Evolutionary conservation across 768 basidiomycete species (phyloP), one percentile per base, ranked within the genome.

Genomic region (Serendipita sp.): DNA sequence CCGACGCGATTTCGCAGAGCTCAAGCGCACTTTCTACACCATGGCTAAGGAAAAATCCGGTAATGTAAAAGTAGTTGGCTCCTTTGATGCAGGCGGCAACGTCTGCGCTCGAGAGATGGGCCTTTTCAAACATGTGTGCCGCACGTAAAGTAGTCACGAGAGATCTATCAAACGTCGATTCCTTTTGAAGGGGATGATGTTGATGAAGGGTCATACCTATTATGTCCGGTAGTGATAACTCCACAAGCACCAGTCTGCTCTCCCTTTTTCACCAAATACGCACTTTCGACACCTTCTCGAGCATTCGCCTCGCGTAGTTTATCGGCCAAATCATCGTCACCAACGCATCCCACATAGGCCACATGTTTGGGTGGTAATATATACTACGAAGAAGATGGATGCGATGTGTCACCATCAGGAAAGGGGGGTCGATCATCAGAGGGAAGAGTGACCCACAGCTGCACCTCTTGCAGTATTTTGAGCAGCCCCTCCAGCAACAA

Each of bases 381-480:
- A 73, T 97, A 99, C 95, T 98, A 71, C 5, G n/a, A 10, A 3
- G 13, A 41, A 45, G n/a, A 58, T 53, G 53, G 24, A 37, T 56
- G 8, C n/a, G 18, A 18, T 18, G 5, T 18, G 48, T 18, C 30
- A 32, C n/a, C 2, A 2, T 51, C 48, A 51, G 48, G 16, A 24
- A 24, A 5, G 48, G 5, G 48, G 8, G n/a, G 38, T 41, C 38
- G 7, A 8, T 1, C 48, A 32, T 8, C 48, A 37, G 54, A 47
- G 10, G 32, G 62, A 45, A 62, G 68, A 30, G 32, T 53, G 56
- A 76, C 92, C 66, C 74, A 96, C 95, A 51, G 96, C 93, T 69
- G 95, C 96, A 68, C 86, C 94, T 60, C 96, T 89, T 65, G 95
- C 94, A 71, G 94, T 84, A 72, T 99, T 99, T 75, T 99, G 96